Evolutionary conservation across 441 rosid genomes (phyloP).

Genomic region (Erysimum pusillum): DNA sequence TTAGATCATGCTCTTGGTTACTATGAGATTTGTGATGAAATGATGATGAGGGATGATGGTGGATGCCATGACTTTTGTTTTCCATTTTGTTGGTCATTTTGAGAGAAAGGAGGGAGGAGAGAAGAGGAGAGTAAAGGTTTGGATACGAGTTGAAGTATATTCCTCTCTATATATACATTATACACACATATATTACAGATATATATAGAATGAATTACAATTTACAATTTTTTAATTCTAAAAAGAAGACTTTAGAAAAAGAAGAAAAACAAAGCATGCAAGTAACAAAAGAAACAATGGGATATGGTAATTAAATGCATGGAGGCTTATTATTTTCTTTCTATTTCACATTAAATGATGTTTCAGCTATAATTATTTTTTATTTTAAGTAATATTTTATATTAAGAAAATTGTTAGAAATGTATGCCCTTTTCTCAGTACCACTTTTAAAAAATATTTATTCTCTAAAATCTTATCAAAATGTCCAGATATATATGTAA

Average conservation of each 20-base stretch:
- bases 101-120: neutral
- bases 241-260: neutral
- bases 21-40: neutral
- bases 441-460: no score
- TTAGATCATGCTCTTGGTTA: constrained; percentile 33
- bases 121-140: constrained; percentile 28
- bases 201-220: neutral
- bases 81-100: constrained; percentile 54
- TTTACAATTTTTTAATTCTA: no score
- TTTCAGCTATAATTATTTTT: no score
- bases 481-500: no score
- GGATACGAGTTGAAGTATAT: constrained; percentile 21
- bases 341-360: no score
- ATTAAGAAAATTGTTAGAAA: no score
- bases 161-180: neutral
- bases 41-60: constrained; percentile 39
- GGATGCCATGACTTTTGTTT: constrained; percentile 37
- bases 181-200: neutral
- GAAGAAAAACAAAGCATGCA: neutral
- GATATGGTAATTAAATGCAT: neutral
- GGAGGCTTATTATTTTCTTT: no score
- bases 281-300: neutral
- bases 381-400: no score
- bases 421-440: no score
- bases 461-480: no score